Percentiles rank a stretch among this genome's conserved stretches.
phyloP scores from a whole-genome alignment of 2,329 filamentous ascomycete genomes.

The Fusarium verticillioides region DNA sequence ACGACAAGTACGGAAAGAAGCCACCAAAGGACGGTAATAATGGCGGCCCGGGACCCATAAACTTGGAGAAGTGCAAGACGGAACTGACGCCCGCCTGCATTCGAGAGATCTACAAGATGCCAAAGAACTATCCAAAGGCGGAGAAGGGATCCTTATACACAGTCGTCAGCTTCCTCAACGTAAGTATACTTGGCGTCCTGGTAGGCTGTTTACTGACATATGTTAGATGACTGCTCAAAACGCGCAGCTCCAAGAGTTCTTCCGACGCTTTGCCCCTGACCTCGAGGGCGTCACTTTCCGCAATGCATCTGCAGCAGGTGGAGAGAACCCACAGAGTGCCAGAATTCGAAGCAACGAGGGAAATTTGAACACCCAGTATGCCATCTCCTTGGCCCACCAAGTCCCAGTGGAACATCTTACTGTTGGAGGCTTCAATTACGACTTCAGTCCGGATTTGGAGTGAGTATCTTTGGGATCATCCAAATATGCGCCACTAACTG shows the following conservation, averaged over 20 bases:
- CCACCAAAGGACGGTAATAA: constrained; percentile 20
- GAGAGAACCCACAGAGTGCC: constrained; percentile 60
- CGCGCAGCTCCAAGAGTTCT: constrained; percentile 66
- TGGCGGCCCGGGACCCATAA: constrained; percentile 6
- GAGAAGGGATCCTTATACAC: constrained; percentile 72
- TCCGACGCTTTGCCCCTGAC: constrained; percentile 63
- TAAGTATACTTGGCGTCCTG: constrained; percentile 24
- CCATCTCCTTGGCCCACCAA: constrained; percentile 48
- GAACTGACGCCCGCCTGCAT: constrained; percentile 58
- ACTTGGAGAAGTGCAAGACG: constrained; percentile 49
- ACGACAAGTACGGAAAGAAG: not conserved
- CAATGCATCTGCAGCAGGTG: constrained; percentile 66
- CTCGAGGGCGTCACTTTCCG: constrained; percentile 66
- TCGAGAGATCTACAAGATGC: constrained; percentile 57
- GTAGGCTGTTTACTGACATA: constrained; percentile 6
- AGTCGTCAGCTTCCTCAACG: constrained; percentile 61
- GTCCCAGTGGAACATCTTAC: constrained; percentile 51
- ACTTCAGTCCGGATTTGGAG: constrained; percentile 51
- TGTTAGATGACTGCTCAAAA: constrained; percentile 61
- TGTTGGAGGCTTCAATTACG: constrained; percentile 46
- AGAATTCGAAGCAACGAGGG: constrained; percentile 48
- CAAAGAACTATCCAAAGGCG: constrained; percentile 62
- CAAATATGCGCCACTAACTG: not conserved
- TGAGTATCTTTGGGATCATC: constrained; percentile 27
- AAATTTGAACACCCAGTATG: constrained; percentile 53